Evolutionary conservation across 1,139 yeast genomes (phyloP), one percentile per base, ranked within the genome.

Genomic region (Nakaseomyces delphensis): DNA sequence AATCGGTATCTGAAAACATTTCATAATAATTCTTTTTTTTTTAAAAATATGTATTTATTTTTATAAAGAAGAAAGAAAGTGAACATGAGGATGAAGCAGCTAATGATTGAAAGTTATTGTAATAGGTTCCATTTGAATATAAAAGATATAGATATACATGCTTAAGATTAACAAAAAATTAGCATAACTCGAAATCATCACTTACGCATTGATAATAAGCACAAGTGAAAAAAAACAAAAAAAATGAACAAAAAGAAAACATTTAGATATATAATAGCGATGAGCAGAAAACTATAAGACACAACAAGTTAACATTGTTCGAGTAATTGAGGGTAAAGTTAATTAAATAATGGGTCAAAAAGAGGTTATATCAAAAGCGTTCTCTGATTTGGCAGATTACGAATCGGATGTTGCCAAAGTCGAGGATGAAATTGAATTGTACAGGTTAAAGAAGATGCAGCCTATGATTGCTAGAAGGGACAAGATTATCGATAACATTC

Each of bases 341-440:
- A 39, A 4, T 28, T 7, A 14, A 21, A 32, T 33, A 13, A 21
- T 32, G 37, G 13, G 41, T 43, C 36, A 36, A 38, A 41, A 43
- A 38, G 15, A 7, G 16, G 21, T 10, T 15, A 19, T 18, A 16
- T 49, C 58, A 19, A 50, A 56, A 3, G 63, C 65, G 7, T 57
- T 68, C 31, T 50, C 51, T 21, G 64, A 64, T 23, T 62, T 79
- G 42, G 79, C 83, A 4, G 66, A 66, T 18, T 71, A 79, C 55
- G 85, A 79, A 55, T 66, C 66, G 38, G 69, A 71, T 38, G 70
- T 78, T 69, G 79, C 72, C 43, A 52, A 56, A 30, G 76, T 77
- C 16, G 86, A 79, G 48, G 67, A 69, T 43, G 75, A 77, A 32
- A 73, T 75, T 13, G 85, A 70, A 48, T 49, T 61, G 30, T 63